Conservation (phyloP, 176 grass and related monocot species). For the Ensete glaucum region DNA sequence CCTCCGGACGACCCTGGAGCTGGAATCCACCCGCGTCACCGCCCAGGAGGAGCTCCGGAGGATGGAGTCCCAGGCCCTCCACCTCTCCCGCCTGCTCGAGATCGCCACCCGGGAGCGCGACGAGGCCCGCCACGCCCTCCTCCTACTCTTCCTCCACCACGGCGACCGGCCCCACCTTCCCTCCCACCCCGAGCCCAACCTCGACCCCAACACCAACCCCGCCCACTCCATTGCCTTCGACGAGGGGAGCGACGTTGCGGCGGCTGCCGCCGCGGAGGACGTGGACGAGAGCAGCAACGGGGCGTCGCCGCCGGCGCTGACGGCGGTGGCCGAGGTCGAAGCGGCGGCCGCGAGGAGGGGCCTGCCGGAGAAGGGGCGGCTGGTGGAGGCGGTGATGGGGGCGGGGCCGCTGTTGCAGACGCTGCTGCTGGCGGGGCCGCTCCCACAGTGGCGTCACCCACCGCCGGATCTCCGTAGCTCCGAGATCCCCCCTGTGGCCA, state of each 20-base stretch:
- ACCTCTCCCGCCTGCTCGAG: conserved; percentile 50
- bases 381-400: conserved; percentile 82
- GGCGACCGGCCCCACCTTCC: background rate
- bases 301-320: conserved; percentile 7
- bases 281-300: conserved; percentile 17
- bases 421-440: conserved; percentile 72
- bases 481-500: conserved; percentile 51
- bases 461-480: conserved; percentile 34
- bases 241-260: background rate
- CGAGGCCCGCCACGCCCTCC: conserved; percentile 70
- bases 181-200: background rate
- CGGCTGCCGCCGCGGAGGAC: background rate
- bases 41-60: conserved; percentile 56
- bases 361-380: conserved; percentile 65
- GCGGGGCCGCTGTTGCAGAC: conserved; percentile 76
- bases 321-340: conserved; percentile 25
- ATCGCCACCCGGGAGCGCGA: conserved; percentile 67
- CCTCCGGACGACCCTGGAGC: conserved; percentile 46
- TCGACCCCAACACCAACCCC: background rate
- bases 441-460: conserved; percentile 91
- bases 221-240: background rate
- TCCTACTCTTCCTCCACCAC: conserved; percentile 50
- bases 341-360: conserved; percentile 47
- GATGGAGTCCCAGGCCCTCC: conserved; percentile 58
- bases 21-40: conserved; percentile 45